Percentiles rank a stretch among this genome's conserved stretches.
These are phyloP conservation scores for Apiotrichum sp. DNA, from an alignment of 1,284 basidiomycete species.

Conservation along the genomic window DNA sequence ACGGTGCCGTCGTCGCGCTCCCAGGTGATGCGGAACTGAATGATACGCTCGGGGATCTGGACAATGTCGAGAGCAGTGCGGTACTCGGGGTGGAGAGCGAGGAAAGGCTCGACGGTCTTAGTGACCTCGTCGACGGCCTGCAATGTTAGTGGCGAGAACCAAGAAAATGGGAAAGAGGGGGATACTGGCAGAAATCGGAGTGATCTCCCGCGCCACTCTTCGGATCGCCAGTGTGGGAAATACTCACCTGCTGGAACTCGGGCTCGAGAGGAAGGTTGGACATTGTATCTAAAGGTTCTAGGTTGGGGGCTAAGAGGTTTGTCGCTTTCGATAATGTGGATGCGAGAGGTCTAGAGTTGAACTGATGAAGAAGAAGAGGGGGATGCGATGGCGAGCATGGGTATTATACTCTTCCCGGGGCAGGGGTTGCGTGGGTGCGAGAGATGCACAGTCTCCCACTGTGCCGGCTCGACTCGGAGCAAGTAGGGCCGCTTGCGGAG, in stretches of 20 bases:
- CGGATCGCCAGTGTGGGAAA: background rate
- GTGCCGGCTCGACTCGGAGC: constrained; percentile 1
- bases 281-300: constrained; percentile 22
- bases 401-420: constrained; percentile 1
- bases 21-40: constrained; percentile 75
- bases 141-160: background rate
- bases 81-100: constrained; percentile 65
- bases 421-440: no score
- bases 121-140: constrained; percentile 61
- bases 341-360: no score
- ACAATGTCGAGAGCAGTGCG: constrained; percentile 64
- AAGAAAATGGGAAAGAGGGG: no score
- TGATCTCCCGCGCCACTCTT: no score
- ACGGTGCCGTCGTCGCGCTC: constrained; percentile 64
- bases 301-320: background rate
- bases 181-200: no score
- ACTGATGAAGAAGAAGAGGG: constrained; percentile 1
- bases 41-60: constrained; percentile 64
- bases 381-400: background rate
- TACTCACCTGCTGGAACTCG: constrained; percentile 55
- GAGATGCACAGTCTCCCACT: no score
- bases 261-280: constrained; percentile 51
- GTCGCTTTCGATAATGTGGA: background rate
- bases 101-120: constrained; percentile 61
- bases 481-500: background rate